phyloP scores from a whole-genome alignment of 2,329 filamentous ascomycete genomes.

The Pseudogymnoascus sp. region DNA sequence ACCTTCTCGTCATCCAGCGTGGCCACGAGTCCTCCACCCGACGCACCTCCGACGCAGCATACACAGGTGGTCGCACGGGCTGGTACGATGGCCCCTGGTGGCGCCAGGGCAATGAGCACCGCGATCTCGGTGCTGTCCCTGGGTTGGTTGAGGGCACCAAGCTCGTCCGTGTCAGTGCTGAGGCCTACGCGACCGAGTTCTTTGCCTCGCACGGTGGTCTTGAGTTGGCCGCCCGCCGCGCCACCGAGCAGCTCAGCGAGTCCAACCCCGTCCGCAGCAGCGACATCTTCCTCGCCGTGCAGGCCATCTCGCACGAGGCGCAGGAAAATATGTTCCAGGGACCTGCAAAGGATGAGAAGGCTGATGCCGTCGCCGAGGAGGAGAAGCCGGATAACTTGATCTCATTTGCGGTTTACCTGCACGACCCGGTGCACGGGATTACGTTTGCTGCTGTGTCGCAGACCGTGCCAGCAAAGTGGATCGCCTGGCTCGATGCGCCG shows the following conservation, averaged over 20 bases:
- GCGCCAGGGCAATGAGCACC: conserved; percentile 61
- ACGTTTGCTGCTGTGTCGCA: conserved; percentile 80
- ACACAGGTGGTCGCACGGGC: conserved; percentile 50
- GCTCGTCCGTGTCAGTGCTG: conserved; percentile 80
- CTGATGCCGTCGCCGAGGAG: conserved; percentile 43
- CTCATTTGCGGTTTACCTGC: conserved; percentile 69
- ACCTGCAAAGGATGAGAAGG: conserved; percentile 48
- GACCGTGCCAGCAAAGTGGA: conserved; percentile 75
- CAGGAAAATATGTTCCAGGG: conserved; percentile 63
- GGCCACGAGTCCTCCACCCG: conserved; percentile 75
- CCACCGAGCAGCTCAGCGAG: conserved; percentile 71
- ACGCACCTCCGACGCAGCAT: conserved; percentile 54
- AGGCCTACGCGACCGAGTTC: conserved; percentile 80
- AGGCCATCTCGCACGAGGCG: conserved; percentile 65
- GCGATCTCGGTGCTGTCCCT: conserved; percentile 72
- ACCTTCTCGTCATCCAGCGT: conserved; percentile 87
- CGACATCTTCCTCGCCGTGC: conserved; percentile 92
- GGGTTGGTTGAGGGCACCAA: conserved; percentile 84
- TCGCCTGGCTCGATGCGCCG: conserved; percentile 80
- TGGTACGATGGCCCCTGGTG: conserved; percentile 98
- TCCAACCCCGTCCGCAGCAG: conserved; percentile 85
- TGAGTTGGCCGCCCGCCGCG: conserved; percentile 70
- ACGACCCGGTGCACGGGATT: conserved; percentile 88
- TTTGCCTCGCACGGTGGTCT: conserved; percentile 72
- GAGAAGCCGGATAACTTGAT: conserved; percentile 53